Conservation (phyloP, 768 basidiomycete genomes). For the Lactarius hatsudake region DNA sequence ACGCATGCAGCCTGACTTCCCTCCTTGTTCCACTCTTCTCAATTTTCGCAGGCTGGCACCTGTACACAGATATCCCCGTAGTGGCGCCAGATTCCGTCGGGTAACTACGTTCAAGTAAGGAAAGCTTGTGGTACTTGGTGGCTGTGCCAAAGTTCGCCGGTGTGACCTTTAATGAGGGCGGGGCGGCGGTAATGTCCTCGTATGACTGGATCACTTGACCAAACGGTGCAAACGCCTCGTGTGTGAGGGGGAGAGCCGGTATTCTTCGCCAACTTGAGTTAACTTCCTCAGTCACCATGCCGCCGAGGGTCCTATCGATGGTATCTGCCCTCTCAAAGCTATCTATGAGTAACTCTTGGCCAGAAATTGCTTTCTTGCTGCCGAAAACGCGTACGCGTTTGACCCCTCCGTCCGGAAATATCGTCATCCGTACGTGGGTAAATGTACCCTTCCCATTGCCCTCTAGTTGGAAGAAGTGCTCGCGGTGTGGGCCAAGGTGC, state of each 20-base stretch:
- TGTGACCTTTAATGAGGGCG: constrained; percentile 65
- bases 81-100: constrained; percentile 54
- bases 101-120: constrained; percentile 67
- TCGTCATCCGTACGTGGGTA: constrained; percentile 85
- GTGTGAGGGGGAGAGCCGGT: constrained; percentile 69
- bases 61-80: constrained; percentile 77
- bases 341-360: not conserved
- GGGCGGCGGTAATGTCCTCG: constrained; percentile 59
- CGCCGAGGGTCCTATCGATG: not conserved
- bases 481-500: constrained; percentile 84
- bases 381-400: constrained; percentile 89
- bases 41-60: constrained; percentile 60
- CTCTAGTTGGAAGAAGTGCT: constrained; percentile 85
- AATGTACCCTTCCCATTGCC: constrained; percentile 55
- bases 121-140: constrained; percentile 88
- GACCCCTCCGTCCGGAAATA: constrained; percentile 93
- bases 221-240: constrained; percentile 83
- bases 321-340: not conserved
- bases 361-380: constrained; percentile 40
- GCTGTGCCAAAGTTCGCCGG: constrained; percentile 89
- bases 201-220: constrained; percentile 93
- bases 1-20: constrained; percentile 61
- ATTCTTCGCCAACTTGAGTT: constrained; percentile 32
- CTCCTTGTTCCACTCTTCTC: constrained; percentile 47
- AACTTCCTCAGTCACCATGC: not conserved